Conservation (phyloP, 345 rosid species). For the Corchorus olitorius region DNA sequence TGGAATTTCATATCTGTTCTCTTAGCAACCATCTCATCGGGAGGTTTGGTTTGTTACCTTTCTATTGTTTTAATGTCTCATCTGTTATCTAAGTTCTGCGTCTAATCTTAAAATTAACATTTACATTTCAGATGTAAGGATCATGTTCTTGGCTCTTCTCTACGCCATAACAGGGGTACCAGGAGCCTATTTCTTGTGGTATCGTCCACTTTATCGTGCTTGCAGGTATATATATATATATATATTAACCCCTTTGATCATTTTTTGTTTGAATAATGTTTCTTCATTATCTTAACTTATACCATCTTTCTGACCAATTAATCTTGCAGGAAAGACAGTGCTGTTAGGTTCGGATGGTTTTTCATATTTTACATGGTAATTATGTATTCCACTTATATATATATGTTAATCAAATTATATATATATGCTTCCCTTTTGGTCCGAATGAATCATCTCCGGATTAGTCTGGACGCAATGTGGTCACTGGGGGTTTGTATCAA, state of each 20-base stretch:
- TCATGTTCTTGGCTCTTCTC: constrained; percentile 86
- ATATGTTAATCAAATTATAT: too few species aligned
- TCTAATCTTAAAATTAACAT: background rate
- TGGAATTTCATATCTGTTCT: constrained; percentile 82
- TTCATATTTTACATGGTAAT: constrained; percentile 81
- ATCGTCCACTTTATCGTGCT: constrained; percentile 94
- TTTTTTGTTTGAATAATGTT: background rate
- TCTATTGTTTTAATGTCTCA: background rate
- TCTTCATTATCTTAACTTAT: background rate
- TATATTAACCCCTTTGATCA: background rate
- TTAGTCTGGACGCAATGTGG: too few species aligned
- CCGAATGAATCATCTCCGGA: too few species aligned
- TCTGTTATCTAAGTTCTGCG: background rate
- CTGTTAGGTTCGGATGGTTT: constrained; percentile 84
- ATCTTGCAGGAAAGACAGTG: constrained; percentile 81
- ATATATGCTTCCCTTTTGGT: too few species aligned
- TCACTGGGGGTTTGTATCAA: too few species aligned
- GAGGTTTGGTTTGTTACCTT: constrained; percentile 42
- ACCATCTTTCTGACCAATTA: background rate
- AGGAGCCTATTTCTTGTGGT: constrained; percentile 88
- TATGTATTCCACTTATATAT: background rate
- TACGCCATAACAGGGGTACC: constrained; percentile 88
- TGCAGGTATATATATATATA: constrained; percentile 67
- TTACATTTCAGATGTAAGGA: constrained; percentile 51
- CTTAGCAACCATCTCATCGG: constrained; percentile 76